Base-by-base conservation (phyloP, 1,284 basidiomycete species). In the Cutaneotrichosporon spelunceum region DNA sequence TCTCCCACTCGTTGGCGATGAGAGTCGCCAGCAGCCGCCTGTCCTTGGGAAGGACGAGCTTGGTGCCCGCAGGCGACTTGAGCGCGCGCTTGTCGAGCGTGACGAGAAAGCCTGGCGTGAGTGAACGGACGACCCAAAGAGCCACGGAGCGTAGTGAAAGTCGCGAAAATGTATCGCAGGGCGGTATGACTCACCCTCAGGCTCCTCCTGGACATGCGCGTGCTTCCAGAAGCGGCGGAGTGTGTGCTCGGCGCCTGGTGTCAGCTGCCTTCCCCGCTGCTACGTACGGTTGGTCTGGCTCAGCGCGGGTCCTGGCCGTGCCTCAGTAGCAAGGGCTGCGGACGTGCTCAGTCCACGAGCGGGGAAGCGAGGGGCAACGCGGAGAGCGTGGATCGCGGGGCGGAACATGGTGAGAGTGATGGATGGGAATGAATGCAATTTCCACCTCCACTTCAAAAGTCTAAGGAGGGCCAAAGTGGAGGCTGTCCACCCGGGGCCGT, bases 1-100 rank as follows among this genome's bases (percentile, higher is more conserved):
- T 91, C 74, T 96, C 91, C 95, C 95, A 99, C 81, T 99, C 95
- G 62, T 89, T 85, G 11, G 93, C 94, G 67, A 99, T 88, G 60
- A 97, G 83, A 1, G 89, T 83, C 1, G 95, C 93, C 21, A 90
- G 82, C 34, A 95, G 76, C 50, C 82, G 79, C 69, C 91, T 89
- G 61, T 86, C 82, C 42, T 80, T 77, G 0, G 93, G 93, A 19
- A 99, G 73, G 27, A 87, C 74, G 33, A 99, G 80, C 7, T 83
- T 83, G 39, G 87, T 85, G 7, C 94, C 93, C 0, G 82, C 84
- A 0, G 95, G 93, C 19, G 95, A 98, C 76, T 90, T 93, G 60
- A 99, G 83, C 0, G 89, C 82, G 27, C 93, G 86, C 64, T 86
- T 84, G 81, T 99, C 95, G 53, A 99, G 83, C 6, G 88, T 88